phyloP scores from a whole-genome alignment of 495 filamentous ascomycete genomes.

The Aspergillus leporis region DNA sequence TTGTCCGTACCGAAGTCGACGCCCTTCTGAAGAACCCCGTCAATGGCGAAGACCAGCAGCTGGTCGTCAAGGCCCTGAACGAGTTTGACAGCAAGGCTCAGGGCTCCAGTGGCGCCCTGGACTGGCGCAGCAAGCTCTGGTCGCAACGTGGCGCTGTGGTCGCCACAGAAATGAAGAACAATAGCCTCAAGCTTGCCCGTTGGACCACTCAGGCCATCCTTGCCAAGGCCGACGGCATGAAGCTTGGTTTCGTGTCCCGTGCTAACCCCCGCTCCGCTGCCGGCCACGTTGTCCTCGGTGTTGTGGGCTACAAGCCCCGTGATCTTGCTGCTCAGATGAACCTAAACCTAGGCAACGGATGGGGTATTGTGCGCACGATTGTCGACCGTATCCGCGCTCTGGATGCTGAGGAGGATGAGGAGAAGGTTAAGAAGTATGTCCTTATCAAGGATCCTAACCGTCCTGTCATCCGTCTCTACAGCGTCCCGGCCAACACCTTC shows the following conservation, averaged over 20 bases:
- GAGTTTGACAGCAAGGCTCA: constrained; percentile 98
- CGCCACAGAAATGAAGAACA: constrained; percentile 99
- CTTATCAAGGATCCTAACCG: constrained; percentile 92
- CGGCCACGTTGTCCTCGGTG: constrained; percentile 91
- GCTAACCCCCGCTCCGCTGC: constrained; percentile 85
- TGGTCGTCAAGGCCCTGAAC: constrained; percentile 94
- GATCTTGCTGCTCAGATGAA: constrained; percentile 99
- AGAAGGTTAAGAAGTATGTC: constrained; percentile 63
- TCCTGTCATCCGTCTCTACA: constrained; percentile 86
- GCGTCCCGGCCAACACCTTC: constrained; percentile 83
- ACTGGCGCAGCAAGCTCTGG: constrained; percentile 93
- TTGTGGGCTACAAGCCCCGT: constrained; percentile 93
- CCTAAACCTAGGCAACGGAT: constrained; percentile 91
- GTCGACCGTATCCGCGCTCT: constrained; percentile 73
- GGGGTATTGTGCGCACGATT: constrained; percentile 98
- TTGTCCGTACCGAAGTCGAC: constrained; percentile 96
- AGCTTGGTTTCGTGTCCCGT: constrained; percentile 97
- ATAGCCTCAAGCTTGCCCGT: constrained; percentile 93
- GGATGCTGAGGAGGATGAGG: constrained; percentile 70
- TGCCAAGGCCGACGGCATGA: constrained; percentile 94
- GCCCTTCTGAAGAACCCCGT: constrained; percentile 92
- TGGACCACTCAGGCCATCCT: constrained; percentile 97
- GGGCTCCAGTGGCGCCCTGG: constrained; percentile 87
- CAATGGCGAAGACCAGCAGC: constrained; percentile 81
- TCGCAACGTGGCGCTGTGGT: constrained; percentile 94